phyloP scores from a whole-genome alignment of 202 grass and related monocot species.

The Setaria italica region DNA sequence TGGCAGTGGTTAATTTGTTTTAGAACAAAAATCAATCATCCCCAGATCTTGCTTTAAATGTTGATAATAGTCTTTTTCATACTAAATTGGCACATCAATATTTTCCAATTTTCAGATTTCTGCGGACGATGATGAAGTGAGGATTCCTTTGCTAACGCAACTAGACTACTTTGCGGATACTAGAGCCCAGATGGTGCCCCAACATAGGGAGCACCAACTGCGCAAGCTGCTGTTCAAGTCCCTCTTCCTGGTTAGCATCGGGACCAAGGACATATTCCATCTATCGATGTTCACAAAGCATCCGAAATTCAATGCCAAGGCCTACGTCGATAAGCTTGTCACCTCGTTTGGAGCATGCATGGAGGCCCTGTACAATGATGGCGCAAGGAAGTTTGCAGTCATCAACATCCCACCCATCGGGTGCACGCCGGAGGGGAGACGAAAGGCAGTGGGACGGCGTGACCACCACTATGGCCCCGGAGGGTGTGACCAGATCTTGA shows the following conservation, averaged over 20 bases:
- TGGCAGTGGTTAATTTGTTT: no score
- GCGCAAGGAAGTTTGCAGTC: constrained; percentile 28
- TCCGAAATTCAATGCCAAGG: no score
- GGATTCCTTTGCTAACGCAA: neutral
- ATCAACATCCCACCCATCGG: constrained; percentile 13
- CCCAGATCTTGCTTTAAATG: no score
- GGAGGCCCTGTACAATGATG: neutral
- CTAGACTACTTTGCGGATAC: neutral
- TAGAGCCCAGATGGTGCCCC: neutral
- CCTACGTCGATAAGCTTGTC: no score
- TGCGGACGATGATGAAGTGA: neutral
- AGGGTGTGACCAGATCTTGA: neutral
- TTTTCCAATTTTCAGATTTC: neutral
- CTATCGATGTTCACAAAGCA: no score
- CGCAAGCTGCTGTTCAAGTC: constrained; percentile 2
- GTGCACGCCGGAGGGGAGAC: neutral
- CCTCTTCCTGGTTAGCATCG: constrained; percentile 17
- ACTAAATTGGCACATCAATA: no score
- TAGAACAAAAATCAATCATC: no score
- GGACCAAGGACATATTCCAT: neutral
- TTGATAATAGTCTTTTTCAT: no score
- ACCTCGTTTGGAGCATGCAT: neutral
- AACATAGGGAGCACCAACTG: neutral
- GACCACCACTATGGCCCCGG: fast-evolving
- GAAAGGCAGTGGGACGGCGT: neutral